Base-by-base conservation (phyloP, 495 filamentous ascomycete species). In the Pyrenula massariospora region DNA sequence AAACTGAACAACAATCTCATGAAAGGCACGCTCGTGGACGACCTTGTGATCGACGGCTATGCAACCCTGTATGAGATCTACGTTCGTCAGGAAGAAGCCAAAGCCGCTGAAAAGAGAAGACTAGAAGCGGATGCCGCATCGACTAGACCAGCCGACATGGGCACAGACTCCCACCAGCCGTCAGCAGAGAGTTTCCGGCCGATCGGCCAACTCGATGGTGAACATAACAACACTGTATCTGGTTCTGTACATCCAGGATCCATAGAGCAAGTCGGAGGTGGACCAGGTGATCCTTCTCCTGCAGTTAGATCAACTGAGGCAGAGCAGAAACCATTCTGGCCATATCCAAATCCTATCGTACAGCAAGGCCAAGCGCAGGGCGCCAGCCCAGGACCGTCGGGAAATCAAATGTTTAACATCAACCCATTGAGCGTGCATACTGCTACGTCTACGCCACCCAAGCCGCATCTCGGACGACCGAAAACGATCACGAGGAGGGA, bases 41-140 rank as follows among this genome's bases (percentile, higher is more conserved):
- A 97, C 64, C 76, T 97, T 24, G 85, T 96, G 54, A 84, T 82
- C 12, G 93, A 99, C 65, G 78, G 87, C 25, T 99, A 93, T 67
- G 84, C 88, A 2, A 74, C 80, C n/a, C 72, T 97, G 8, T 96
- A 91, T 68, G 71, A 77, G 48, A 67, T 76, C 57, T 71, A 80
- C 60, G 68, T 74, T 54, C 68, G 73, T 12, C 67, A 68, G n/a
- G 73, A 76, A 56, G 70, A 74, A 58, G 71, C 63, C 52, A 74
- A 69, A 25, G 78, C 79, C 57, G 76, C 73, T 50, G 75, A 77
- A 48, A 78, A 74, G 56, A 84, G 80, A 77, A 79, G 76, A 54
- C 71, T 85, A 25, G 77, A 83, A 57, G 31, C 31, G 31, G 31
- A 42, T 15, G 31, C 31, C 15, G 31, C 15, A 15, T 5, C 31